Base-by-base conservation (phyloP, 352 stramenopile species). In the Pythium brachiatum region DNA sequence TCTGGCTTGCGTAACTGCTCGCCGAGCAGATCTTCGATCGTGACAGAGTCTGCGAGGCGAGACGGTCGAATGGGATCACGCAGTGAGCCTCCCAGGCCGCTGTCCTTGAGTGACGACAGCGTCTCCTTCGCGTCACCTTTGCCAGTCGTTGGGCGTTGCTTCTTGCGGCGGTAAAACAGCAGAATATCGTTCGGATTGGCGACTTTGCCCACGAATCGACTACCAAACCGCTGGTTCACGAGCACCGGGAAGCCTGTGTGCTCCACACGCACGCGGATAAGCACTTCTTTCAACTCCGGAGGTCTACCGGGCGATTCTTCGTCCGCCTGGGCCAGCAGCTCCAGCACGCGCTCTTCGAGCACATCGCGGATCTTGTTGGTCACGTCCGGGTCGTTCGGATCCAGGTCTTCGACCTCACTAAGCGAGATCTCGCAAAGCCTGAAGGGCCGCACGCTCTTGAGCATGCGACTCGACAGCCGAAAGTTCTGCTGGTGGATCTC, bases 391-490 rank as follows among this genome's bases (percentile, higher is more conserved):
- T 98, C 91, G 53, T 98, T 90, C 20, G 90, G 86, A 70, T 99
- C 92, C 3, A 98, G 68, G 21, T 87, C 77, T 29, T 92, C 83
- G 48, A 97, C 66, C 48, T 95, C 85, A n/a, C 60, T 81, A 3
- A 98, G 73, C 52, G 80, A 72, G 23, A 99, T 70, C 39, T 99
- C 92, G 13, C 76, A 84, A 67, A 98, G 90, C 53, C 94, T 92
- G 77, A 99, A 99, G 9, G 89, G 90, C 18, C 97, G 88, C 11
- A 99, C 95, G 32, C 88, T 94, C 47, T 86, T 85, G 27, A 99
- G 72, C 16, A 84, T 81, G 16, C 89, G 79, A 7, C 85, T 83
- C 4, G 64, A 82, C 62, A 98, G 75, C 2, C 95, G 86, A 62
- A 98, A 99, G 60, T 93, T 89, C 58, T 90, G 80, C 2, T 82